Evolutionary conservation across 768 basidiomycete species (phyloP), one percentile per base, ranked within the genome.

Genomic region (Tulasnella sp.): DNA sequence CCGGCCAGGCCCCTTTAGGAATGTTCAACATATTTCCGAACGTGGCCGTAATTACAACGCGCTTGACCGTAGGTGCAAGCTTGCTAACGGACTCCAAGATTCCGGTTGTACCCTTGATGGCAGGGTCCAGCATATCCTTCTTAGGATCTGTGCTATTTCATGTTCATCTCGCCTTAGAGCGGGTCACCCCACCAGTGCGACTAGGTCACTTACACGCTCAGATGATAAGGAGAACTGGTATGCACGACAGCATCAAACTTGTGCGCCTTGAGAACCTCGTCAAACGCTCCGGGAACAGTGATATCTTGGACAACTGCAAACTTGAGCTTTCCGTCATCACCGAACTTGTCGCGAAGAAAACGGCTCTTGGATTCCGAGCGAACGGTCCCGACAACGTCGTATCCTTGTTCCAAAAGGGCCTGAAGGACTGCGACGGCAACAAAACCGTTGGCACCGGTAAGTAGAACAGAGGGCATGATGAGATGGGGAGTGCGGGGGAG

Each of bases 41-140:
- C 69, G 78, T 80, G 42, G 78, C 77, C 40, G 80, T 81, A 40
- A 82, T 42, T 8, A 82, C 80, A 54, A 82, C 77, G 54, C 80
- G 79, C 77, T 81, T 80, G 58, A 82, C 77, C 3, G 34, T 71
- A 1, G 80, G 78, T 25, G 70, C 78, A 38, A 71, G 34, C 37
- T 58, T 37, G 0, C 76, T n/a, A 76, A 74, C 52, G 12, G 76
- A 77, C 38, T 74, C 45, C 19, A 82, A 69, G 58, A 81, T 70
- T 64, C 64, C 68, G 36, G 74, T 38, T 0, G 80, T 81, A 9
- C 80, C 80, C 34, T 76, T 45, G 31, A 79, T 75, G 0, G 81
- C 80, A 11, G 81, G 81, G 8, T 75, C 45, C 19, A 80, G 68
- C 25, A 80, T 37, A 31, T 79, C 75, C 25, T n/a, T 5, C 17